Evolutionary conservation across 1,284 basidiomycete genomes (phyloP), one percentile per base, ranked within the genome.

Genomic region (Papiliotrema nemorosa): DNA sequence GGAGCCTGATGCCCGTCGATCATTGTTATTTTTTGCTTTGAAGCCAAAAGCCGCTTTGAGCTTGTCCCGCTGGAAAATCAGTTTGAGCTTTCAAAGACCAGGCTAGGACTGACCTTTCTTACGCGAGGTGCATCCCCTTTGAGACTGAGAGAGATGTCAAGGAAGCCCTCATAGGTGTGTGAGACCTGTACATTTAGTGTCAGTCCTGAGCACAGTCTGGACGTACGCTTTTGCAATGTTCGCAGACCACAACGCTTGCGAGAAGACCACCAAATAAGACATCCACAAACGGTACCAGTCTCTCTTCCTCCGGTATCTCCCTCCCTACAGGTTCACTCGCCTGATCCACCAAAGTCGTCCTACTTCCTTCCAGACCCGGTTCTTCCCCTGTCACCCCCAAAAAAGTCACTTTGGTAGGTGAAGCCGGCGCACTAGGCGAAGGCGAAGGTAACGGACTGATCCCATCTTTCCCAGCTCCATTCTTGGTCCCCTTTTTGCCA

Each of bases 81-180:
- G 41, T 26, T 24, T n/a, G n/a, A n/a, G n/a, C n/a, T n/a, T n/a
- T n/a, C 7, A 12, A 21, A 29, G 18, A 10, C 35, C 14, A n/a
- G 26, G n/a, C 10, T n/a, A 13, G 33, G 20, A 41, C 59, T 42
- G 37, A 57, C 57, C 50, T 69, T 69, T 38, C 66, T 49, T 2
- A 58, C 50, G 34, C 58, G 53, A 5, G 63, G 60, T 13, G 58
- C 60, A 42, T 67, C 65, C 2, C 57, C 87, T 1, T 85, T 82
- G 67, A 88, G 86, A 66, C 93, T 85, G 63, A 97, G 78, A 44
- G 88, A 90, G 60, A 97, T 84, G 73, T 96, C 92, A 69, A 88
- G 86, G 70, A 97, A 97, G 65, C 92, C 90, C 72, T 93, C 90
- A 66, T 88, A 88, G 12, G 89, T 93, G 60, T 90, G 85, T 3